These are phyloP conservation scores for Brassica napus DNA, from an alignment of 345 rosid species.

Conservation along the genomic window DNA sequence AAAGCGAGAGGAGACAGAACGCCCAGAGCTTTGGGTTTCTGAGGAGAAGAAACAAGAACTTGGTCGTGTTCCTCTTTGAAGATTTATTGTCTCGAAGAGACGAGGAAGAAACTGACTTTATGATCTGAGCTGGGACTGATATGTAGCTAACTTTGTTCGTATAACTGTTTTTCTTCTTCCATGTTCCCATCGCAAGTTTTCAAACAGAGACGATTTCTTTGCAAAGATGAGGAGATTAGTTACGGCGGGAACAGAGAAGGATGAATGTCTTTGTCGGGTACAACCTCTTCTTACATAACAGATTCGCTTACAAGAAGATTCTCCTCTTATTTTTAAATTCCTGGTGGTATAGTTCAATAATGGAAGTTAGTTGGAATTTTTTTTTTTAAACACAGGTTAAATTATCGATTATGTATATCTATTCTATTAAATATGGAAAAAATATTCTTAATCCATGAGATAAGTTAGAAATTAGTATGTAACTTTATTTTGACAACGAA, in stretches of 20 bases:
- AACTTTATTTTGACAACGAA: no score
- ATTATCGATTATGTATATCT: no score
- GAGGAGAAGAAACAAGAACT: conserved; percentile 9
- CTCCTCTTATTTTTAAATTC: not conserved
- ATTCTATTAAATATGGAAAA: not conserved
- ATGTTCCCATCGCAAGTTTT: conserved; percentile 44
- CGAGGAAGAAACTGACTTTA: conserved; percentile 57
- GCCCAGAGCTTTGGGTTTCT: conserved; percentile 59
- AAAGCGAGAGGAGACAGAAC: conserved; percentile 55
- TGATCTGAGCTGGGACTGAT: conserved; percentile 60
- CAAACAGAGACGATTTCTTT: not conserved
- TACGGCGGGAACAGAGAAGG: conserved; percentile 36
- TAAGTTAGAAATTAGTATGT: not conserved
- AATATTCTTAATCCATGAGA: not conserved
- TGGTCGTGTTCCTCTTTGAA: conserved; percentile 37
- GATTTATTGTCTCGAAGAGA: conserved; percentile 47
- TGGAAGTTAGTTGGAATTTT: conserved; percentile 6
- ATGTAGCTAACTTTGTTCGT: conserved; percentile 55
- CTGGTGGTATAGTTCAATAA: not conserved
- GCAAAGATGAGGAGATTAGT: not conserved
- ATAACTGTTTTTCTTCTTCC: conserved; percentile 33
- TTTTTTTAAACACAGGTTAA: no score
- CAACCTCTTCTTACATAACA: not conserved
- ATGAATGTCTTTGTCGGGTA: not conserved
- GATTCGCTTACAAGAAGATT: not conserved